Base-by-base conservation (phyloP, 2,329 filamentous ascomycete genomes). In the Graphium sp. region DNA sequence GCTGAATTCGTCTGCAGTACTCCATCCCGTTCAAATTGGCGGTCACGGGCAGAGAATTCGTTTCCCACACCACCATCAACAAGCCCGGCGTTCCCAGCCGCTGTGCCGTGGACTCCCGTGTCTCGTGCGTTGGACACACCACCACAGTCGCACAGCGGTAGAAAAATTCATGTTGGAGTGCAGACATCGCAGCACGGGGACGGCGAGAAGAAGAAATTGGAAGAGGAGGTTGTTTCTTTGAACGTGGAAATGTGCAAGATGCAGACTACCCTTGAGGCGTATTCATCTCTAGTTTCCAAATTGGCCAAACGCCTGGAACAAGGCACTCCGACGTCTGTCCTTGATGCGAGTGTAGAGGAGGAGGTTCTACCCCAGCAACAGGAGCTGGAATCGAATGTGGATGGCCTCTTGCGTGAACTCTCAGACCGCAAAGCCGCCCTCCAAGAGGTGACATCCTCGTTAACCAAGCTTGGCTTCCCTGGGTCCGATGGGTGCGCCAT, bases 31-130 rank as follows among this genome's bases (percentile, higher is more conserved):
- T n/a, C n/a, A n/a, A n/a, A n/a, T n/a, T n/a, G n/a, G n/a, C n/a
- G n/a, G n/a, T n/a, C n/a, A n/a, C n/a, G n/a, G n/a, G 42, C 47
- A 23, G 43, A 47, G 24, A 41, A 46, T n/a, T 66, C 62, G 0
- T 68, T 70, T 35, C 58, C 59, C 5, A 66, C 64, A 1, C 66
- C 66, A 0, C 66, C 66, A 2, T 55, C 58, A 3, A 71, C 66
- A 0, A 71, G 66, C 23, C 60, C 62, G 1, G 37, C 47, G 0
- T 34, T 48, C 0, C 44, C 36, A 34, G 33, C 41, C 58, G 2
- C 62, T 62, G 0, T 51, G 42, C 22, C 55, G 49, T 18, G 16
- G 34, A 7, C 20, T 22, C 18, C 26, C 18, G 34, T 35, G 24
- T 7, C 2, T 12, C 28, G 14, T 5, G 15, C 32, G 10, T 18